Evolutionary conservation across 1,139 yeast genomes (phyloP).

Genomic region (Suhomyces taliae): DNA sequence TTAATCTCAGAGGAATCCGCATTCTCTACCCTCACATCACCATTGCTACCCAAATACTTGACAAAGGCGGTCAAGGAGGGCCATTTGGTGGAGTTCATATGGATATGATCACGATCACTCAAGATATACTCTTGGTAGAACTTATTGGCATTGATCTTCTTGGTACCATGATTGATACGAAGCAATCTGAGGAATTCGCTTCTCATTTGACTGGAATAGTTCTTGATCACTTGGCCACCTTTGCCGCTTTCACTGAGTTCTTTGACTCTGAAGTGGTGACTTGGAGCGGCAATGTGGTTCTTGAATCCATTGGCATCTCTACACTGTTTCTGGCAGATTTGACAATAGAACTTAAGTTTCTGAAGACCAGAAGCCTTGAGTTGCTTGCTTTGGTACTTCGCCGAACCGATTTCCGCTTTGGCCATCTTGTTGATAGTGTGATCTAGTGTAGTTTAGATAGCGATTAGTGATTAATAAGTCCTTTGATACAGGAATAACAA

Average conservation of each 20-base stretch:
- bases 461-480: too few relatives aligned
- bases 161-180: conserved; percentile 75
- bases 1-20: conserved; percentile 42
- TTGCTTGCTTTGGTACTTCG: conserved; percentile 77
- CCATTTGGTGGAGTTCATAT: conserved; percentile 90
- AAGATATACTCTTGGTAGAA: conserved; percentile 86
- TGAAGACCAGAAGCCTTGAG: conserved; percentile 85
- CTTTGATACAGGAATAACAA: too few relatives aligned
- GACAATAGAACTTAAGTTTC: conserved; percentile 85
- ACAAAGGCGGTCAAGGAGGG: conserved; percentile 67
- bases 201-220: conserved; percentile 62
- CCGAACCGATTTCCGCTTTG: conserved; percentile 72
- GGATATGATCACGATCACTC: conserved; percentile 77
- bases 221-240: conserved; percentile 48
- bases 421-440: conserved; percentile 16
- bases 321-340: conserved; percentile 88
- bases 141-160: conserved; percentile 73
- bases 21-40: conserved; percentile 55
- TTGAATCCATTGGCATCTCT: conserved; percentile 94
- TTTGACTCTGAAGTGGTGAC: conserved; percentile 60
- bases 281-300: conserved; percentile 77
- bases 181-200: conserved; percentile 65
- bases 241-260: conserved; percentile 39
- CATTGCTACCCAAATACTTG: conserved; percentile 58
- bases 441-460: too few relatives aligned